phyloP scores from a whole-genome alignment of 306 rosid genomes.

The Lathyrus tuberosus region DNA sequence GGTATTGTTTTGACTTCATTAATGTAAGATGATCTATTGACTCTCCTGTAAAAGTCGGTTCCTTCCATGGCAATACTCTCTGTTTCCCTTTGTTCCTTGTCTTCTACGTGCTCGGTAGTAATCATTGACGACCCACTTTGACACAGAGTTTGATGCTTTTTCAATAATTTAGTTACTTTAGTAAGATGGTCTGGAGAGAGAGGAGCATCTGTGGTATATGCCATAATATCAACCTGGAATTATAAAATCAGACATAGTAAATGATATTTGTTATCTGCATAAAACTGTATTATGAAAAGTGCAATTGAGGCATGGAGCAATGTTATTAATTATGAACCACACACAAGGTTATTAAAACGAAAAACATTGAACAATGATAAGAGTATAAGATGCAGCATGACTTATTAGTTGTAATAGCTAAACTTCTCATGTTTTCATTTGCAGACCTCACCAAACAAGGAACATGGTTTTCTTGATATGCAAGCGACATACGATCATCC shows the following conservation, averaged over 20 bases:
- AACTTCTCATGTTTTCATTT: slow-evolving; percentile 7
- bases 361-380: slow-evolving; percentile 17
- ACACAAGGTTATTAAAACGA: slow-evolving; percentile 7
- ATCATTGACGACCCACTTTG: slow-evolving; percentile 48
- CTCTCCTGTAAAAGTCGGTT: slow-evolving; percentile 63
- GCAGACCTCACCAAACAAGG: slow-evolving; percentile 21
- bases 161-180: slow-evolving; percentile 69
- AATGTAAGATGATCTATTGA: slow-evolving; percentile 57
- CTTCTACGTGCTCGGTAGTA: slow-evolving; percentile 49
- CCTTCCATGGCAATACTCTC: slow-evolving; percentile 50
- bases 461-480: background rate
- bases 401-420: background rate
- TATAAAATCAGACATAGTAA: slow-evolving; percentile 37
- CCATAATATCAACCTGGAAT: slow-evolving; percentile 89
- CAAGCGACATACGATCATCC: slow-evolving; percentile 16
- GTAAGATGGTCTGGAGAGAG: slow-evolving; percentile 74
- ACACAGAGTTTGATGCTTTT: slow-evolving; percentile 66
- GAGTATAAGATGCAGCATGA: slow-evolving; percentile 12
- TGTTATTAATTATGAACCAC: slow-evolving; percentile 1
- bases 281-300: background rate
- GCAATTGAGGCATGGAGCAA: slow-evolving; percentile 9
- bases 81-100: slow-evolving; percentile 41
- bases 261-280: slow-evolving; percentile 31
- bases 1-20: slow-evolving; percentile 41
- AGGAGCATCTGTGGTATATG: slow-evolving; percentile 70